Percentiles rank a stretch among this genome's conserved stretches.
Evolutionary conservation across 1,284 basidiomycete species (phyloP).

Genomic region (Ceratobasidium sp.): DNA sequence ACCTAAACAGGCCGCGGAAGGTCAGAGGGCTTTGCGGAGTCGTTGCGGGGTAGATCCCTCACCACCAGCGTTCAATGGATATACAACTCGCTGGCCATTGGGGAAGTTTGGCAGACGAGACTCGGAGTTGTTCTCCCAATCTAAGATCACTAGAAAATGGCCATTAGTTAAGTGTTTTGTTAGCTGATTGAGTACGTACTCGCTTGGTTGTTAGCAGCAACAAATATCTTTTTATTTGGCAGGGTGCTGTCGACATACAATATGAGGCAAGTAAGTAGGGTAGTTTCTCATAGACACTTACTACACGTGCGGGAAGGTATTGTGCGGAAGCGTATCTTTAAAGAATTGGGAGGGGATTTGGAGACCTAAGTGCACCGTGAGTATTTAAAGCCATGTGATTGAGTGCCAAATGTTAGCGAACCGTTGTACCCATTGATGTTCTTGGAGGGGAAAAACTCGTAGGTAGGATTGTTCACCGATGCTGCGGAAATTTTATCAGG

Average conservation of each 20-base stretch:
- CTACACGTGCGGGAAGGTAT: conserved; percentile 54
- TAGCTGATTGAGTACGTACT: conserved; percentile 55
- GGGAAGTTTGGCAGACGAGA: conserved; percentile 76
- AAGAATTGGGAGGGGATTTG: conserved; percentile 54
- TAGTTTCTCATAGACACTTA: conserved; percentile 17
- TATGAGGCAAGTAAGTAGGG: background rate
- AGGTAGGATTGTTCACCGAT: conserved; percentile 77
- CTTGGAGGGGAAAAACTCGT: conserved; percentile 86
- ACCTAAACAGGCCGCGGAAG: background rate
- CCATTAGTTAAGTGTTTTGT: conserved; percentile 53
- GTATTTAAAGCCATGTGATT: conserved; percentile 75
- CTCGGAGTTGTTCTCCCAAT: conserved; percentile 78
- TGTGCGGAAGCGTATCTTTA: conserved; percentile 53
- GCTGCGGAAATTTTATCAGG: background rate
- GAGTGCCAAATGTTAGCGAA: conserved; percentile 78
- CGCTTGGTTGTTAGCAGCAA: conserved; percentile 84
- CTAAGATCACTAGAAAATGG: conserved; percentile 71
- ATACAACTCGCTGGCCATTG: conserved; percentile 85
- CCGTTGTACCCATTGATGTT: conserved; percentile 74
- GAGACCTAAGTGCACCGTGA: conserved; percentile 25
- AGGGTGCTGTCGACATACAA: conserved; percentile 58
- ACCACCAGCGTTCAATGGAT: conserved; percentile 67
- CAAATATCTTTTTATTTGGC: conserved; percentile 78
- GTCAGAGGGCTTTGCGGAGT: background rate
- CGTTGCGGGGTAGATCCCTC: background rate